A percentile compares a stretch with the other conserved stretches of the same genome.
Conservation (phyloP, 2,329 filamentous ascomycete genomes). For the Thelonectria blattea region DNA sequence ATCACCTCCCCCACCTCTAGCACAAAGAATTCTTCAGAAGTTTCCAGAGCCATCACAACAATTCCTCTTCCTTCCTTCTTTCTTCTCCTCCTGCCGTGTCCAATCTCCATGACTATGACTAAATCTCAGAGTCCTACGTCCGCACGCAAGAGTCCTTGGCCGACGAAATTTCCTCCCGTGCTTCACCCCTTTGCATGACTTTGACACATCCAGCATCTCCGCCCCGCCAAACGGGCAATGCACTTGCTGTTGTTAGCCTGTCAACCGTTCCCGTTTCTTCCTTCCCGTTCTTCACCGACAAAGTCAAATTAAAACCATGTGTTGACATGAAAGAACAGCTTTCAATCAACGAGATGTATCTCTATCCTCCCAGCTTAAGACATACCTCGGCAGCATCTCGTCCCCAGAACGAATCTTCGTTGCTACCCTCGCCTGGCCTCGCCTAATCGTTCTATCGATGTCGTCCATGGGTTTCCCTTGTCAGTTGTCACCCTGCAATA, state of each 20-base stretch:
- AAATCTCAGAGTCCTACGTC: constrained; percentile 16
- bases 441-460: no score
- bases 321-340: no score
- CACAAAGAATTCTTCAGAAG: constrained; percentile 31
- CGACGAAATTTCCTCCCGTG: background rate
- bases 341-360: no score
- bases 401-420: no score
- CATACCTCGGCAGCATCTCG: no score
- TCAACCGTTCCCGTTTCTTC: background rate
- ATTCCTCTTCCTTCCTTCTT: background rate
- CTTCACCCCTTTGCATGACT: constrained; percentile 34
- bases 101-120: constrained; percentile 31
- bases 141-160: background rate
- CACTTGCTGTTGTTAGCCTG: background rate
- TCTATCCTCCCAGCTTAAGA: no score
- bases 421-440: no score
- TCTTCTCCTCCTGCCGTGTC: background rate
- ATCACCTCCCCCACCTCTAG: constrained; percentile 7
- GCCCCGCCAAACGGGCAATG: constrained; percentile 17
- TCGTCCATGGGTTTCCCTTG: no score
- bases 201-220: constrained; percentile 35
- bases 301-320: background rate
- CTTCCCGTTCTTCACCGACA: background rate
- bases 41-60: constrained; percentile 20
- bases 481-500: no score